phyloP scores from a whole-genome alignment of 177 flowering plant species.

The Telopea speciosissima region DNA sequence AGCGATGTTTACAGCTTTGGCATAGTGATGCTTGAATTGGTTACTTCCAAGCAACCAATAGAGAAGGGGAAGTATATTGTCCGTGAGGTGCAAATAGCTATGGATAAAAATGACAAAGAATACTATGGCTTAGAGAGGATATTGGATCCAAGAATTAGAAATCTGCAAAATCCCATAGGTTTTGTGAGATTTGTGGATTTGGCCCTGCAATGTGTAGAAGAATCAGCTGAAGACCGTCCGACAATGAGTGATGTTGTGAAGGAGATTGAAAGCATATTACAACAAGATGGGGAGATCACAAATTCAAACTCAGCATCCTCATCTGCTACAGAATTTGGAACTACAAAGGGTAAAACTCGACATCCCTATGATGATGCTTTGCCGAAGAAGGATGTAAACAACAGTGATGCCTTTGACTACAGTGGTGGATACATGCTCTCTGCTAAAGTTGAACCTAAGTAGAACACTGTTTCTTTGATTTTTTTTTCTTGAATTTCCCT shows the following conservation, averaged over 20 bases:
- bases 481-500: background rate
- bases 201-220: conserved; percentile 76
- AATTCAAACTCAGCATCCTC: conserved; percentile 62
- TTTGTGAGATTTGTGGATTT: conserved; percentile 55
- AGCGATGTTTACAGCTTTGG: conserved; percentile 85
- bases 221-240: conserved; percentile 61
- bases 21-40: conserved; percentile 70
- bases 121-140: conserved; percentile 42
- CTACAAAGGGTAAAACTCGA: conserved; percentile 25
- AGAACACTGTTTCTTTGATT: conserved; percentile 6
- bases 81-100: conserved; percentile 45
- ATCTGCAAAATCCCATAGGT: conserved; percentile 30
- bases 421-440: conserved; percentile 54
- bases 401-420: conserved; percentile 49
- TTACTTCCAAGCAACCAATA: conserved; percentile 60
- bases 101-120: conserved; percentile 40
- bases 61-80: conserved; percentile 73
- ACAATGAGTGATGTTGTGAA: conserved; percentile 73
- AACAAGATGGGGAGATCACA: conserved; percentile 50
- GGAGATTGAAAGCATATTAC: conserved; percentile 54
- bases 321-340: conserved; percentile 58
- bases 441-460: conserved; percentile 57
- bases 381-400: conserved; percentile 29
- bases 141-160: conserved; percentile 50
- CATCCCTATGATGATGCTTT: conserved; percentile 41